Percentiles rank a stretch among this genome's conserved stretches.
These are phyloP conservation scores for Pistacia integerrima DNA, from an alignment of 345 rosid genomes.

Conservation along the genomic window DNA sequence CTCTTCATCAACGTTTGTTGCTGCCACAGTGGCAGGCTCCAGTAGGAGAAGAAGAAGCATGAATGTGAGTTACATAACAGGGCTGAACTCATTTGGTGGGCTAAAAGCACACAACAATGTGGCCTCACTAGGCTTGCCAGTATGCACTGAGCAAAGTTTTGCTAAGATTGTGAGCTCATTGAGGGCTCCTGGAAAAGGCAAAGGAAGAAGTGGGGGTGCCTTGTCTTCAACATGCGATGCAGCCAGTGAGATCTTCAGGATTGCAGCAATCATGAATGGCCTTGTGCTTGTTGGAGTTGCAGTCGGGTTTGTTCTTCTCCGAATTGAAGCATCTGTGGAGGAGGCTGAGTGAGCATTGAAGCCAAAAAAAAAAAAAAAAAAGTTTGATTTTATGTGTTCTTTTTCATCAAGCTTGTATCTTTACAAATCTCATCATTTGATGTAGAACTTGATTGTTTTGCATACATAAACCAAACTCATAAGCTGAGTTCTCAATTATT, in stretches of 20 bases:
- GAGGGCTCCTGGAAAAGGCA: conserved; percentile 32
- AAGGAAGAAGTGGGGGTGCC: conserved; percentile 34
- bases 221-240: conserved; percentile 40
- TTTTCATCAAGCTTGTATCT: neutral
- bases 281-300: conserved; percentile 54
- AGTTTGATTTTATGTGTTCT: neutral
- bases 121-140: conserved; percentile 38
- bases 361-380: neutral
- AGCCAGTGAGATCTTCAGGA: conserved; percentile 47
- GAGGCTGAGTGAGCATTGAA: conserved; percentile 35
- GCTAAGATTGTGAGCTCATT: conserved; percentile 50
- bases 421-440: neutral
- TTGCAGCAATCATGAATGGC: conserved; percentile 54
- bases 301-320: conserved; percentile 49
- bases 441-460: conserved; percentile 13
- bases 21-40: conserved; percentile 17
- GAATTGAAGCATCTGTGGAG: conserved; percentile 44
- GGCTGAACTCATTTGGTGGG: conserved; percentile 48
- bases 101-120: conserved; percentile 49
- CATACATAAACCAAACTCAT: neutral
- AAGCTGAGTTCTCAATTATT: neutral
- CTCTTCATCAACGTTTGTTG: conserved; percentile 22
- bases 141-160: conserved; percentile 38
- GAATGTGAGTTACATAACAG: conserved; percentile 36
- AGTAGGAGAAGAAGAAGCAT: conserved; percentile 17